phyloP scores from a whole-genome alignment of 345 rosid species.

The Eucalyptus grandis region DNA sequence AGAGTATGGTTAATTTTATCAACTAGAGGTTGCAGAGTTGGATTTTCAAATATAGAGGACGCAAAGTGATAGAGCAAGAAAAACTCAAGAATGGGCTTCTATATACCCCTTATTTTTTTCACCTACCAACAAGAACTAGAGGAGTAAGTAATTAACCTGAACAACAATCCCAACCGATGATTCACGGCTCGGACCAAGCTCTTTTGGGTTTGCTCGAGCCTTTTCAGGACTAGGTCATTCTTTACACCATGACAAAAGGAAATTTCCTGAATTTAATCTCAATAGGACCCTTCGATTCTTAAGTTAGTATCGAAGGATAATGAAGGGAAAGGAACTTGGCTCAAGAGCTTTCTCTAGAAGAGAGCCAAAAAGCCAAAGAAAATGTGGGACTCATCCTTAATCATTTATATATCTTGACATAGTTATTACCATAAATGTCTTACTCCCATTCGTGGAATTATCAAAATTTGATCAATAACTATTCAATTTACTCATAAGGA shows the following conservation, averaged over 20 bases:
- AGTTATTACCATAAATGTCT: neutral
- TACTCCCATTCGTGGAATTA: neutral
- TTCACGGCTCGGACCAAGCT: neutral
- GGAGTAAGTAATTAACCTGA: no score
- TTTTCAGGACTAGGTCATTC: neutral
- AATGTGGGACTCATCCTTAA: neutral
- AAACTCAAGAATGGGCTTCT: neutral
- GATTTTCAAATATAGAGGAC: neutral
- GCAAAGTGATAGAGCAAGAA: neutral
- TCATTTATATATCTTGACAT: neutral
- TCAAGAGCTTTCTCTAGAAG: neutral
- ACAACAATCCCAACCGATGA: neutral
- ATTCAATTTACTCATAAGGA: rapidly evolving
- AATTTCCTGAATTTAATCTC: neutral
- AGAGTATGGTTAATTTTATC: neutral
- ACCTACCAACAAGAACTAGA: no score
- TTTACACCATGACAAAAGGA: neutral
- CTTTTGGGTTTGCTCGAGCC: neutral
- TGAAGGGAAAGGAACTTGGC: neutral
- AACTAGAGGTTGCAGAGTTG: neutral
- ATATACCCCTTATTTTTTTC: no score
- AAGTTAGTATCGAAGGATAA: neutral
- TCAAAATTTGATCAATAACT: neutral
- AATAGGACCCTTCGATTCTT: neutral
- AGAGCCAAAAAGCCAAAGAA: neutral